Percentiles rank a stretch among this genome's conserved stretches.
These are phyloP conservation scores for Gynostemma pentaphyllum DNA, from an alignment of 306 rosid genomes.

Conservation along the genomic window DNA sequence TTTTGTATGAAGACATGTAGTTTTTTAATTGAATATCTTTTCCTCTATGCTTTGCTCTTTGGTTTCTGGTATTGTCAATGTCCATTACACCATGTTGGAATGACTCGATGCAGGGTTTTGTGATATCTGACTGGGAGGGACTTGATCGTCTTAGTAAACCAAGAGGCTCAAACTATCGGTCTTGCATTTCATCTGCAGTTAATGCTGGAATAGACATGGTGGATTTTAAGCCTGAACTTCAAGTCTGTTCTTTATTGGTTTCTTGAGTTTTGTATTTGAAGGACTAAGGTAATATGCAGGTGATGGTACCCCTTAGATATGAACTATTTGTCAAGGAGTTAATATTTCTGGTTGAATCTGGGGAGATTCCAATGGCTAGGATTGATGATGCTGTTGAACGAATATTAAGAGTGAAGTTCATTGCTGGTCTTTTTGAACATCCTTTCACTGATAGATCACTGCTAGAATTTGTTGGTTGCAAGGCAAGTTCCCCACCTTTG, in stretches of 20 bases:
- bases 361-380: conserved; percentile 49
- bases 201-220: conserved; percentile 94
- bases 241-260: conserved; percentile 2
- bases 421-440: conserved; percentile 65
- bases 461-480: conserved; percentile 73
- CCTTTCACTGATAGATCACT: conserved; percentile 57
- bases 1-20: neutral
- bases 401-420: conserved; percentile 77
- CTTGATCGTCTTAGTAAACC: conserved; percentile 53
- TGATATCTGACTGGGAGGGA: conserved; percentile 81
- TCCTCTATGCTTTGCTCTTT: neutral
- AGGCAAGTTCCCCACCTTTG: conserved; percentile 26
- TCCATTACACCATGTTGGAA: neutral
- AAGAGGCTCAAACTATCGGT: conserved; percentile 45
- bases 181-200: conserved; percentile 46
- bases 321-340: conserved; percentile 38
- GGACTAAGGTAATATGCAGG: conserved; percentile 31
- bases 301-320: conserved; percentile 53
- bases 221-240: conserved; percentile 8
- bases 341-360: conserved; percentile 48
- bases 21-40: neutral
- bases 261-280: neutral
- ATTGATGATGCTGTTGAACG: conserved; percentile 77
- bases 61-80: neutral
- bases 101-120: conserved; percentile 55